Evolutionary conservation across 2,329 filamentous ascomycete species (phyloP), one percentile per base, ranked within the genome.

Genomic region (Lasiodiplodia citricola): DNA sequence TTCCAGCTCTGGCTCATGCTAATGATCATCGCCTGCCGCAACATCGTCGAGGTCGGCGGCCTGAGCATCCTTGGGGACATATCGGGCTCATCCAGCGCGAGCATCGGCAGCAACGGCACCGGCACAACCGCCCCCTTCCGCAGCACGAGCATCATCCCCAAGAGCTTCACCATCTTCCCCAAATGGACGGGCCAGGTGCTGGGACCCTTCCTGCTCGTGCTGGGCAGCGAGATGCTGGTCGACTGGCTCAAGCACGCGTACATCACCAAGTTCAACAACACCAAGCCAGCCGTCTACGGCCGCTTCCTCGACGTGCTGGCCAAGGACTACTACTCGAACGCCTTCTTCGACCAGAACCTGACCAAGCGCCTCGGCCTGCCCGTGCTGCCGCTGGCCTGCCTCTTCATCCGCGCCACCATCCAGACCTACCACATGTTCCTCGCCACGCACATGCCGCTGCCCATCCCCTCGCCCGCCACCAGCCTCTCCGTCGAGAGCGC

Each of bases 381-480:
- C 0, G 91, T 98, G 37, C 92, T 99, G 57, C 96, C 96, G 0
- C 85, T 99, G 0, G 95, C 94, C 1, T 98, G 94, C 74, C 89
- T 99, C 58, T 97, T 99, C 80, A 96, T 99, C 78, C 90, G 96
- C 54, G 93, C 96, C 57, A 94, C 93, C 0, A 87, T 98, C 54
- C 96, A 99, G 78, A 97, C 95, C 7, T 99, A 98, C 80, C 92
- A 97, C 81, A 98, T 98, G 95, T 97, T 98, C 76, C 87, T 98
- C 16, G 92, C 94, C 3, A 94, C 93, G 0, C 91, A 97, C 74
- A 86, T 97, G 41, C 91, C 93, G 0, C 87, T 91, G 10, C 92
- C 93, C 0, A 84, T 93, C 0, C 84, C 90, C 31, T 89, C 90
- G 3, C 84, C 88, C 35, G 87, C 91, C 58, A 90, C 91, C 21